Conservation (phyloP, 306 rosid genomes). For the Spatholobus suberectus region DNA sequence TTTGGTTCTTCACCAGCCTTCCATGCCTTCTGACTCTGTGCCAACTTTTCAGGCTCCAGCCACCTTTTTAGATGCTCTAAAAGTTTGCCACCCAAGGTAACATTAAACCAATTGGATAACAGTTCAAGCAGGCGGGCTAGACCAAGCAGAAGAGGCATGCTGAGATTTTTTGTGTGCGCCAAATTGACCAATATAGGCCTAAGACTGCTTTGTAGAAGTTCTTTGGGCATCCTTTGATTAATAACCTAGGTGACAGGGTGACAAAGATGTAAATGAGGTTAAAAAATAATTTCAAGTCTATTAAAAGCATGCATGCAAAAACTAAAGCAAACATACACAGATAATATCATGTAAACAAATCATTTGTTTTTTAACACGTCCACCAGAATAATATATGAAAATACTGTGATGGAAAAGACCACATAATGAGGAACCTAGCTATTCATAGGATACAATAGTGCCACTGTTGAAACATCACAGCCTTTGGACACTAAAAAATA, state of each 20-base stretch:
- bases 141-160: constrained; percentile 99
- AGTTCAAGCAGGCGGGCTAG: constrained; percentile 97
- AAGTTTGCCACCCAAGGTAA: constrained; percentile 91
- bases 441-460: no score
- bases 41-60: constrained; percentile 99
- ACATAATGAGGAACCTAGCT: no score
- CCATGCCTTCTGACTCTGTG: constrained; percentile 95
- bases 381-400: constrained; percentile 37
- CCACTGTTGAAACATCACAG: no score
- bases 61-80: constrained; percentile 97
- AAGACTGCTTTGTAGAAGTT: constrained; percentile 95
- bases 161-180: constrained; percentile 95
- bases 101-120: constrained; percentile 97
- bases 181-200: constrained; percentile 96
- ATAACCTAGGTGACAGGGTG: constrained; percentile 70
- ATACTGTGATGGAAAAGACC: no score
- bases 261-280: constrained; percentile 24
- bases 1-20: constrained; percentile 99
- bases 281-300: constrained; percentile 23
- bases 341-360: constrained; percentile 1
- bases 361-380: constrained; percentile 17
- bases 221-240: constrained; percentile 98
- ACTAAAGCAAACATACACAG: constrained; percentile 1
- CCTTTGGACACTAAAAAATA: no score
- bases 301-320: constrained; percentile 29